Conservation (phyloP, 2,329 filamentous ascomycete species). For the Cladophialophora psammophila region DNA sequence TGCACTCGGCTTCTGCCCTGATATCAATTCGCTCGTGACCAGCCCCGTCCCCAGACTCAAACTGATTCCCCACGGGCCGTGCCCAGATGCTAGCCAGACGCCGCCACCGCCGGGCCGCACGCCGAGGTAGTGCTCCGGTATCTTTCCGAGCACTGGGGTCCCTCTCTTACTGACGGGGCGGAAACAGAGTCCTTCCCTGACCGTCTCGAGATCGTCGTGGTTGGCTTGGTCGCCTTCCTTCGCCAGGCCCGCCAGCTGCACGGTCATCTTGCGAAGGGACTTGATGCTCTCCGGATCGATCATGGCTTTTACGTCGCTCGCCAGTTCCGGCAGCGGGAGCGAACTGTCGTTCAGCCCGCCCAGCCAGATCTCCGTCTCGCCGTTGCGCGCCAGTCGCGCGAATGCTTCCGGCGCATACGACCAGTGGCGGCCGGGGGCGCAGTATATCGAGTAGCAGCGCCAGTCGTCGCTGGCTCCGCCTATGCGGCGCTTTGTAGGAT, state of each 20-base stretch:
- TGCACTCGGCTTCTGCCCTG: conserved; percentile 64
- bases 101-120: conserved; percentile 47
- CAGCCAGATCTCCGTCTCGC: conserved; percentile 68
- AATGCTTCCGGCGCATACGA: conserved; percentile 75
- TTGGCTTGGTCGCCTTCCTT: conserved; percentile 42
- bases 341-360: conserved; percentile 71
- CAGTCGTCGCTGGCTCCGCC: conserved; percentile 48
- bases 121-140: conserved; percentile 53
- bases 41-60: conserved; percentile 72
- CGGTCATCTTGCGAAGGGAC: conserved; percentile 44
- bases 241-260: conserved; percentile 46
- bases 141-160: conserved; percentile 66
- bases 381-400: conserved; percentile 64
- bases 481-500: conserved; percentile 17
- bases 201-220: conserved; percentile 64
- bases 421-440: conserved; percentile 58
- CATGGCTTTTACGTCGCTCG: conserved; percentile 48
- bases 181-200: conserved; percentile 74
- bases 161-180: conserved; percentile 72
- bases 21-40: conserved; percentile 74
- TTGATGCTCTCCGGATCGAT: conserved; percentile 54
- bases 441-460: conserved; percentile 73
- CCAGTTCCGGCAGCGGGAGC: conserved; percentile 66
- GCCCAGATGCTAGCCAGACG: conserved; percentile 74
- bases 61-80: conserved; percentile 78